Evolutionary conservation across 1,139 yeast species (phyloP).

Genomic region (Taiozyma sp.): DNA sequence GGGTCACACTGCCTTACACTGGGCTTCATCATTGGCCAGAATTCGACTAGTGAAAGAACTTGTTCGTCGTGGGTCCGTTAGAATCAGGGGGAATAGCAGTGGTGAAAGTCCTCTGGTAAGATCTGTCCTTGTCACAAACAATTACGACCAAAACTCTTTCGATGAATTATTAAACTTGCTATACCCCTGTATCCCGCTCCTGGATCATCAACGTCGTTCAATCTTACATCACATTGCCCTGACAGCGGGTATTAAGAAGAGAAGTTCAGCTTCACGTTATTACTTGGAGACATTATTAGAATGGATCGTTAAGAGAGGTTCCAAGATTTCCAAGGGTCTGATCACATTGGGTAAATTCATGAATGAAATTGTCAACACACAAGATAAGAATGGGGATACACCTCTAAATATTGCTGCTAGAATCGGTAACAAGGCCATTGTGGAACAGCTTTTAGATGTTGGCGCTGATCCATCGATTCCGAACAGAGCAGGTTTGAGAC

Average conservation of each 20-base stretch:
- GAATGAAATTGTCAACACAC: slow-evolving; percentile 63
- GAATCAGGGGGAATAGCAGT: slow-evolving; percentile 69
- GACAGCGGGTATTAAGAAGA: slow-evolving; percentile 68
- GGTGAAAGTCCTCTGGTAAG: slow-evolving; percentile 93
- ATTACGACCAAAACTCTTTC: slow-evolving; percentile 72
- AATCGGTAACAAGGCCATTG: slow-evolving; percentile 76
- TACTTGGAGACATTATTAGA: slow-evolving; percentile 75
- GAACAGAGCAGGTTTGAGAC: slow-evolving; percentile 81
- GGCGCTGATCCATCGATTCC: slow-evolving; percentile 80
- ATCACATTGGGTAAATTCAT: slow-evolving; percentile 58
- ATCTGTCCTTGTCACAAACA: slow-evolving; percentile 85
- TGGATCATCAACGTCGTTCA: slow-evolving; percentile 77
- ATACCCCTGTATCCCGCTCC: slow-evolving; percentile 69
- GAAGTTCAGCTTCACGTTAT: slow-evolving; percentile 67
- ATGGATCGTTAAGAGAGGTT: slow-evolving; percentile 65
- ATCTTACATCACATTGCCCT: slow-evolving; percentile 90
- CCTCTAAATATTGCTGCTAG: slow-evolving; percentile 89
- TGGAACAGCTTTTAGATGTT: slow-evolving; percentile 74
- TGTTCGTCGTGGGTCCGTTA: slow-evolving; percentile 57
- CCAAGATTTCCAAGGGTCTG: slow-evolving; percentile 34
- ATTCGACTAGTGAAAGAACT: slow-evolving; percentile 68
- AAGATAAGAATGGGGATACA: slow-evolving; percentile 85
- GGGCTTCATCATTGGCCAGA: slow-evolving; percentile 94
- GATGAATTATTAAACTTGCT: slow-evolving; percentile 66
- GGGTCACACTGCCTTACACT: slow-evolving; percentile 91